These are phyloP conservation scores for Starmera pachycereana DNA, from an alignment of 805 yeast species.

Conservation along the genomic window DNA sequence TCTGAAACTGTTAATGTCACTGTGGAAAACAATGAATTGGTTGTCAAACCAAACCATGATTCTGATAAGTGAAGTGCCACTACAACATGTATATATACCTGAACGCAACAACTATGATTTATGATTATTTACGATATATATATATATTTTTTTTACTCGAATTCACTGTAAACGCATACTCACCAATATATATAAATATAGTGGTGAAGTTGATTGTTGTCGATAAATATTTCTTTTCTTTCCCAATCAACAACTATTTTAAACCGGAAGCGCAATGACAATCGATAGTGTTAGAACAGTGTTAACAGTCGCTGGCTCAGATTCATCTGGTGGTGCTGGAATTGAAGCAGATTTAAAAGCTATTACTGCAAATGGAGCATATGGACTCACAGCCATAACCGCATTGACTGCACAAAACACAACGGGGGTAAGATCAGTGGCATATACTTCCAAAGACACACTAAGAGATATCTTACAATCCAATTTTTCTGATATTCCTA, in stretches of 20 bases:
- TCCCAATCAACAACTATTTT: too few relatives aligned
- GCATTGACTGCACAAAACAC: constrained; percentile 75
- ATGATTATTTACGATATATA: too few relatives aligned
- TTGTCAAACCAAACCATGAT: constrained; percentile 35
- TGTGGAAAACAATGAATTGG: constrained; percentile 33
- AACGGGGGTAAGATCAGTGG: constrained; percentile 29
- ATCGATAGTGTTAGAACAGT: constrained; percentile 17
- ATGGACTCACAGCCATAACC: constrained; percentile 67
- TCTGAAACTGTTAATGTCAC: constrained; percentile 45
- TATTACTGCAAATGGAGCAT: constrained; percentile 62
- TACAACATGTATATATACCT: background rate
- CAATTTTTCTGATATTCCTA: constrained; percentile 48
- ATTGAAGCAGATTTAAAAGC: constrained; percentile 84
- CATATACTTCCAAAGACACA: constrained; percentile 31
- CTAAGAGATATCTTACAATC: constrained; percentile 40
- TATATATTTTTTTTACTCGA: too few relatives aligned
- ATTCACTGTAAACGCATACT: too few relatives aligned
- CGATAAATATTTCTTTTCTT: too few relatives aligned
- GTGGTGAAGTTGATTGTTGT: too few relatives aligned
- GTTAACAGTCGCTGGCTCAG: constrained; percentile 61
- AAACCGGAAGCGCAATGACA: too few relatives aligned
- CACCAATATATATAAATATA: too few relatives aligned
- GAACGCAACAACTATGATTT: too few relatives aligned
- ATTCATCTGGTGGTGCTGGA: constrained; percentile 87
- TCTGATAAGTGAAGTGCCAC: constrained; percentile 19